Percentiles rank a stretch among this genome's conserved stretches.
Evolutionary conservation across 805 yeast species (phyloP).

Genomic region (Scheffersomyces lignosus): DNA sequence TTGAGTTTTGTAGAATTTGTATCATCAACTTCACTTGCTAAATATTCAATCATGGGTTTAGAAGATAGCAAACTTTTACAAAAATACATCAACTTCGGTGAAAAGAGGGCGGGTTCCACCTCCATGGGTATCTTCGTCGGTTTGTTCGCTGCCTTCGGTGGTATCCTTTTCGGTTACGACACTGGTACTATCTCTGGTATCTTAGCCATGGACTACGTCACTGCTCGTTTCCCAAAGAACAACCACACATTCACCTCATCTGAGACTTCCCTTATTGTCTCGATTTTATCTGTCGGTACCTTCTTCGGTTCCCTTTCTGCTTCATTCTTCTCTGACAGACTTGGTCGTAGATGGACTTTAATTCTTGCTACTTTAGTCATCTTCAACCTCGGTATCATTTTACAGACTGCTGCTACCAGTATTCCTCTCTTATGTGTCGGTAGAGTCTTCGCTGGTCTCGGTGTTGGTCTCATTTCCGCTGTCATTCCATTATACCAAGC

Average conservation of each 20-base stretch:
- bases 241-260: conserved; percentile 15
- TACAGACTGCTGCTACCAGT: conserved; percentile 36
- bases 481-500: conserved; percentile 41
- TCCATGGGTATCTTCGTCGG: conserved; percentile 42
- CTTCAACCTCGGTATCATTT: conserved; percentile 37
- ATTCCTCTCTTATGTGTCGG: conserved; percentile 40
- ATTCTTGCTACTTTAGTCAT: conserved; percentile 32
- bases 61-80: conserved; percentile 33
- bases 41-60: conserved; percentile 39
- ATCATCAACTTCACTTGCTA: too few relatives aligned
- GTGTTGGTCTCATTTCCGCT: conserved; percentile 43
- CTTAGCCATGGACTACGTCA: conserved; percentile 40
- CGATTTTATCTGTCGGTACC: conserved; percentile 42
- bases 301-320: conserved; percentile 41
- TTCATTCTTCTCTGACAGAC: conserved; percentile 35
- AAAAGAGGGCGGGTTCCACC: conserved; percentile 47
- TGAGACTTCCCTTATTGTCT: conserved; percentile 25
- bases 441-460: conserved; percentile 41
- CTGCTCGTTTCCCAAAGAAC: conserved; percentile 21
- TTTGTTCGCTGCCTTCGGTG: conserved; percentile 42
- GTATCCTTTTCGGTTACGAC: conserved; percentile 43
- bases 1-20: too few relatives aligned
- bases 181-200: conserved; percentile 45
- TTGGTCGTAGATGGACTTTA: conserved; percentile 42
- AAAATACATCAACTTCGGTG: conserved; percentile 44